These are phyloP conservation scores for Panicum miliaceum DNA, from an alignment of 176 grass and related monocot species.

Conservation along the genomic window DNA sequence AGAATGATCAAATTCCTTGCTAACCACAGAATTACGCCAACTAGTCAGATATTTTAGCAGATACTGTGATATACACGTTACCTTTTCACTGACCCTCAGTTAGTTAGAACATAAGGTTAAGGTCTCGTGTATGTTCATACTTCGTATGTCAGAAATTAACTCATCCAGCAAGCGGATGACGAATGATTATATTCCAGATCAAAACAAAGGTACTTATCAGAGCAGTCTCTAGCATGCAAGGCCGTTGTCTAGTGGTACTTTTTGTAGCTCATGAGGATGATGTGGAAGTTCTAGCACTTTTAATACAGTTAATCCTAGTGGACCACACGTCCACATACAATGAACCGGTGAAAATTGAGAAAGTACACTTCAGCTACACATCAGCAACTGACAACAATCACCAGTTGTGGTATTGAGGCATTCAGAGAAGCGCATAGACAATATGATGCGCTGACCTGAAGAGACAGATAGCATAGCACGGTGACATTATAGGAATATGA, in stretches of 20 bases:
- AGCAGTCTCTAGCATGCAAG: constrained; percentile 13
- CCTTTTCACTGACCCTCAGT: neutral
- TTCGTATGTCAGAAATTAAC: constrained; percentile 40
- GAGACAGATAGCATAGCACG: too few species aligned
- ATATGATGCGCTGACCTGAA: too few species aligned
- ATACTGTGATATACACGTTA: neutral
- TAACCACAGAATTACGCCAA: neutral
- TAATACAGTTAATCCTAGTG: neutral
- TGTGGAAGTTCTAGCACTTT: constrained; percentile 21
- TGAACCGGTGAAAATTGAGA: neutral
- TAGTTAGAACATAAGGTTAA: constrained; percentile 27
- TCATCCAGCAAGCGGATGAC: constrained; percentile 29
- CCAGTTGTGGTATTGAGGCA: too few species aligned
- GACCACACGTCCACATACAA: constrained; percentile 34
- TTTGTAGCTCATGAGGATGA: constrained; percentile 34
- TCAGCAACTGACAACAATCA: too few species aligned
- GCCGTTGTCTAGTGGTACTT: constrained; percentile 19
- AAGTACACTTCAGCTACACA: neutral
- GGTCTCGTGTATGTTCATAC: constrained; percentile 41
- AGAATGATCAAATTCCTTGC: constrained; percentile 3
- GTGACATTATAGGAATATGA: too few species aligned
- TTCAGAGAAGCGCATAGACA: too few species aligned
- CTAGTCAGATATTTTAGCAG: constrained; percentile 41
- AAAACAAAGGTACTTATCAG: constrained; percentile 32
- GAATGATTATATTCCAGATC: constrained; percentile 13